phyloP scores from a whole-genome alignment of 2,329 filamentous ascomycete species.

The Apiospora hydei region DNA sequence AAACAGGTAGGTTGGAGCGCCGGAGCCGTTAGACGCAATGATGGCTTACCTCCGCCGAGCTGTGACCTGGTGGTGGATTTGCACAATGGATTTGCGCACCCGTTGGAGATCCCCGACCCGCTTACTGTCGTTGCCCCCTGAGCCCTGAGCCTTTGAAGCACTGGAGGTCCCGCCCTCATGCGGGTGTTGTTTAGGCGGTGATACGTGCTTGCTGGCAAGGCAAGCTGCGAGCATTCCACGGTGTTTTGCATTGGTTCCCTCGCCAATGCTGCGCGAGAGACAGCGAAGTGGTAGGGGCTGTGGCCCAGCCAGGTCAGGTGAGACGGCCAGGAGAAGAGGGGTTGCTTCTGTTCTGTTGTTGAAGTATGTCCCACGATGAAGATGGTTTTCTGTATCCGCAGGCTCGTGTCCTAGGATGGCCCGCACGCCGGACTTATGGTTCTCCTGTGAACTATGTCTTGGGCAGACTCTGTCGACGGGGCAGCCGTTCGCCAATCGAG shows the following conservation, averaged over 20 bases:
- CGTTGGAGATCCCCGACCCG: background rate
- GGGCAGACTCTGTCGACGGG: background rate
- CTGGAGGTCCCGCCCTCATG: background rate
- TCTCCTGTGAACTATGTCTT: too few species aligned
- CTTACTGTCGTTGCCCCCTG: background rate
- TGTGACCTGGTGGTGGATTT: background rate
- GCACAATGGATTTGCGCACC: background rate
- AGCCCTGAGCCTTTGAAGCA: background rate
- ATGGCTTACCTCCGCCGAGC: background rate
- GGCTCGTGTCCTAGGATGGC: background rate
- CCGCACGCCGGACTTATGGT: background rate
- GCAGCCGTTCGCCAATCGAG: too few species aligned
- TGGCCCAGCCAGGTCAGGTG: background rate
- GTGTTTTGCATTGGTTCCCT: background rate
- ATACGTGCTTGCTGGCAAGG: background rate
- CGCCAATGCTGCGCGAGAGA: background rate
- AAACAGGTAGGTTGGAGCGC: background rate
- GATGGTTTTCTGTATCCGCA: background rate
- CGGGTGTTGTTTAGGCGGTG: background rate
- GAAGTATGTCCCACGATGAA: background rate
- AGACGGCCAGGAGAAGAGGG: background rate
- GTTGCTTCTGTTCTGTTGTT: background rate
- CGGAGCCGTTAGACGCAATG: background rate
- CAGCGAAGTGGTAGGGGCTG: background rate
- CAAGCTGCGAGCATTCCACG: background rate